Percentiles rank a stretch among this genome's conserved stretches.
Evolutionary conservation across 306 rosid species (phyloP).

Genomic region (Lathyrus aphaca): DNA sequence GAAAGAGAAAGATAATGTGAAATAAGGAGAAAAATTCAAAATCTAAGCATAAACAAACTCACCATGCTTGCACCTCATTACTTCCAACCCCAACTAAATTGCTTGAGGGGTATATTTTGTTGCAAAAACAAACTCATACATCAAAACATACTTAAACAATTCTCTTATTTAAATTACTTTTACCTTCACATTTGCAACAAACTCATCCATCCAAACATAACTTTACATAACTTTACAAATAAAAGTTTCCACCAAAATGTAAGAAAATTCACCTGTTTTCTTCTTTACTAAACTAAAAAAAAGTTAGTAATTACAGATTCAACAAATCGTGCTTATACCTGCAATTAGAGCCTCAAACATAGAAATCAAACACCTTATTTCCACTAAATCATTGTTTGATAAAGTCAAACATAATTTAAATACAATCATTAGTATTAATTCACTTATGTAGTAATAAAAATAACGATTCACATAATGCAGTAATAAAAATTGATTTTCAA

Average conservation of each 20-base stretch:
- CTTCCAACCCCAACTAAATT: too few species aligned
- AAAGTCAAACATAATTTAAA: neutral
- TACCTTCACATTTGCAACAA: neutral
- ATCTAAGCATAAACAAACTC: neutral
- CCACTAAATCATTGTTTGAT: neutral
- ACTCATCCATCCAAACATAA: neutral
- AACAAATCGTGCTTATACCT: neutral
- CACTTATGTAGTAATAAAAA: too few species aligned
- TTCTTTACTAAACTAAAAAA: too few species aligned
- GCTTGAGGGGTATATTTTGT: too few species aligned
- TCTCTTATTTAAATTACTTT: neutral
- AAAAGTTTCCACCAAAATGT: neutral
- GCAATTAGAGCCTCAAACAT: neutral
- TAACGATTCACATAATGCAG: too few species aligned
- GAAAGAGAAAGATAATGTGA: too few species aligned
- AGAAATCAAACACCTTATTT: conserved; percentile 1
- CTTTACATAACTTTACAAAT: neutral
- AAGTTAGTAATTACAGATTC: neutral
- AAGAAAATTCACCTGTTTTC: too few species aligned
- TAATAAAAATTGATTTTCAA: too few species aligned
- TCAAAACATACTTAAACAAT: neutral
- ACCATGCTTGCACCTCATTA: too few species aligned
- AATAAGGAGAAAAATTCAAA: too few species aligned
- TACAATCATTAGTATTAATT: neutral
- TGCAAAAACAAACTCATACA: neutral